phyloP scores from a whole-genome alignment of 2,329 filamentous ascomycete genomes.

The Emericellopsis atlantica region DNA sequence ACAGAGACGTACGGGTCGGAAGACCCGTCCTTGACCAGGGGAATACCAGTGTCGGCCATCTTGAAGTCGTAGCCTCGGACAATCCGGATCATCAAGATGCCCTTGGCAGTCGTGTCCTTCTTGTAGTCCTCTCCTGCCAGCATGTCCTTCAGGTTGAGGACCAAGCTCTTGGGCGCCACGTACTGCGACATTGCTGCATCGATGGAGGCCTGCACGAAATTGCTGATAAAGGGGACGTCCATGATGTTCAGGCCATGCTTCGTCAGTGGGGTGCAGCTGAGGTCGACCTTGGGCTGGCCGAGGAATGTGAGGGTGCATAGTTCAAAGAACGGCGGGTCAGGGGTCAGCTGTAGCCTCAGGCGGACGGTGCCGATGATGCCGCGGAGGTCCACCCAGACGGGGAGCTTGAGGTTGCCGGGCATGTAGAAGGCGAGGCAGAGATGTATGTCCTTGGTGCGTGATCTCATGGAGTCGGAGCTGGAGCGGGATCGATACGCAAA shows the following conservation, averaged over 20 bases:
- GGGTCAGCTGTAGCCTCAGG: slow-evolving; percentile 57
- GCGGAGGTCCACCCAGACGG: slow-evolving; percentile 64
- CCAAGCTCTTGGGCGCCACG: slow-evolving; percentile 63
- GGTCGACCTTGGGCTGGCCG: slow-evolving; percentile 59
- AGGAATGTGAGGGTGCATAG: slow-evolving; percentile 63
- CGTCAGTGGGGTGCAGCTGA: slow-evolving; percentile 58
- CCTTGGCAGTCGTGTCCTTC: slow-evolving; percentile 54
- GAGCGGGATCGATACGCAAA: slow-evolving; percentile 59
- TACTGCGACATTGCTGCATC: slow-evolving; percentile 65
- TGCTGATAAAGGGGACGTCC: slow-evolving; percentile 62
- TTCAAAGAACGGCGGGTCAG: slow-evolving; percentile 67
- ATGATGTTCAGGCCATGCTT: slow-evolving; percentile 61
- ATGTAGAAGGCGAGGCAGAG: slow-evolving; percentile 62
- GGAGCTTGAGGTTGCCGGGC: slow-evolving; percentile 35
- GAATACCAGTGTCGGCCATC: slow-evolving; percentile 52
- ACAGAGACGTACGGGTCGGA: slow-evolving; percentile 62
- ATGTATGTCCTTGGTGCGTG: slow-evolving; percentile 55
- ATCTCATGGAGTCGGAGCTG: slow-evolving; percentile 48
- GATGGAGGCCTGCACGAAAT: slow-evolving; percentile 63
- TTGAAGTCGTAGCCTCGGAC: slow-evolving; percentile 59
- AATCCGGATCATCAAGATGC: slow-evolving; percentile 54
- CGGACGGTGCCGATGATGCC: slow-evolving; percentile 61
- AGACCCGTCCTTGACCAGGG: slow-evolving; percentile 43
- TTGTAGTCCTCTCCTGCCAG: slow-evolving; percentile 68
- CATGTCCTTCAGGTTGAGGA: slow-evolving; percentile 65